Percentiles rank a stretch among this genome's conserved stretches.
These are phyloP conservation scores for Homolaphlyctis polyrhiza DNA, from an alignment of 371 early-diverging fungal genomes.

Conservation along the genomic window DNA sequence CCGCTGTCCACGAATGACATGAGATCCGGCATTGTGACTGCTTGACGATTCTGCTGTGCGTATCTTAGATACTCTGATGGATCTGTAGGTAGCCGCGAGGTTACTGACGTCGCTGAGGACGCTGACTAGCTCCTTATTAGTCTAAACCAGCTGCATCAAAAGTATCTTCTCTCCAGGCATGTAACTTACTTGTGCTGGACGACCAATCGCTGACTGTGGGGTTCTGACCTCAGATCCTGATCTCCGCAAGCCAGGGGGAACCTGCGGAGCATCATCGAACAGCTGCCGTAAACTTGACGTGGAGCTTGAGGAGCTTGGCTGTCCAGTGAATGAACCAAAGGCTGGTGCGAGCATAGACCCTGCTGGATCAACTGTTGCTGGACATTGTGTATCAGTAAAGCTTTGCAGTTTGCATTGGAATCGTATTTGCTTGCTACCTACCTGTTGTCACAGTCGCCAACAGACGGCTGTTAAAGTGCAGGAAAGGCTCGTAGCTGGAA, in stretches of 20 bases:
- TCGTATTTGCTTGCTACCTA: background rate
- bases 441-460: constrained; percentile 30
- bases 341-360: constrained; percentile 5
- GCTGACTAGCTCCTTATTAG: too few species aligned
- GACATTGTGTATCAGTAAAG: too few species aligned
- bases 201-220: constrained; percentile 7
- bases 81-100: too few species aligned
- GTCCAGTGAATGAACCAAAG: constrained; percentile 2
- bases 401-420: too few species aligned
- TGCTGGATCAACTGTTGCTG: too few species aligned
- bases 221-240: constrained; percentile 17
- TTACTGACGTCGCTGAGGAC: too few species aligned
- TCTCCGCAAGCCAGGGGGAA: constrained; percentile 11
- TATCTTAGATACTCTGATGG: constrained; percentile 9
- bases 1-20: constrained; percentile 2
- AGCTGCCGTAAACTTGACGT: constrained; percentile 27
- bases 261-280: constrained; percentile 24
- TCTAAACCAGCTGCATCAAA: too few species aligned
- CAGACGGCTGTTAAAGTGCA: constrained; percentile 46
- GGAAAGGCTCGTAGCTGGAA: constrained; percentile 38
- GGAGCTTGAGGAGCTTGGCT: constrained; percentile 11
- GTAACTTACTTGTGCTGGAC: too few species aligned
- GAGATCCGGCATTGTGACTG: constrained; percentile 14
- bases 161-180: too few species aligned
- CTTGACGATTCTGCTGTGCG: constrained; percentile 2